Evolutionary conservation across 2,329 filamentous ascomycete species (phyloP).

Genomic region (Thermothelomyces thermophilus): DNA sequence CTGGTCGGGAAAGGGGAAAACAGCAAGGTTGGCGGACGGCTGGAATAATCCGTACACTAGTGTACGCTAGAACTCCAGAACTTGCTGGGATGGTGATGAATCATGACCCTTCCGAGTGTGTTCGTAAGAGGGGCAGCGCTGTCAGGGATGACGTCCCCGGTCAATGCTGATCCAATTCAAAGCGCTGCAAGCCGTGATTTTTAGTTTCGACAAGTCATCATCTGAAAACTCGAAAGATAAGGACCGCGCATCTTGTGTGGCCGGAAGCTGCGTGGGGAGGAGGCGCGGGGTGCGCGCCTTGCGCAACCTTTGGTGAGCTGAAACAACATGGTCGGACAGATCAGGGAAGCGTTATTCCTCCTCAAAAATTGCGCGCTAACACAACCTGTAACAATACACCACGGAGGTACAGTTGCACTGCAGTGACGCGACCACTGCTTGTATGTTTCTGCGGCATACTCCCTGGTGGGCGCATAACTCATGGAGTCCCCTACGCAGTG

Average conservation of each 20-base stretch:
- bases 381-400: no score
- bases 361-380: no score
- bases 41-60: no score
- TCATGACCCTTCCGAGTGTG: neutral
- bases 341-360: neutral
- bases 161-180: neutral
- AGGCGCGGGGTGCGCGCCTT: neutral
- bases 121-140: no score
- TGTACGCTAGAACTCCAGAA: no score
- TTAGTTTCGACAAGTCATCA: conserved; percentile 7
- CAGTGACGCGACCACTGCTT: no score
- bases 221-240: neutral
- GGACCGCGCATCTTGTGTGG: neutral
- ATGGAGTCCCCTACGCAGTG: no score
- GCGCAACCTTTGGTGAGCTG: neutral
- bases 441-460: neutral
- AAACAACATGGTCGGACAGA: conserved; percentile 1
- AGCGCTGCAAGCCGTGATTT: neutral
- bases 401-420: neutral
- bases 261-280: neutral
- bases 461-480: no score
- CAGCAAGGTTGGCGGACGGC: no score
- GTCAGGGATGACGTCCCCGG: conserved; percentile 1
- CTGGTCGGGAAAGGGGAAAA: no score
- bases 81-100: neutral